Conservation (phyloP, 2,329 filamentous ascomycete species). For the Fusarium albidum region DNA sequence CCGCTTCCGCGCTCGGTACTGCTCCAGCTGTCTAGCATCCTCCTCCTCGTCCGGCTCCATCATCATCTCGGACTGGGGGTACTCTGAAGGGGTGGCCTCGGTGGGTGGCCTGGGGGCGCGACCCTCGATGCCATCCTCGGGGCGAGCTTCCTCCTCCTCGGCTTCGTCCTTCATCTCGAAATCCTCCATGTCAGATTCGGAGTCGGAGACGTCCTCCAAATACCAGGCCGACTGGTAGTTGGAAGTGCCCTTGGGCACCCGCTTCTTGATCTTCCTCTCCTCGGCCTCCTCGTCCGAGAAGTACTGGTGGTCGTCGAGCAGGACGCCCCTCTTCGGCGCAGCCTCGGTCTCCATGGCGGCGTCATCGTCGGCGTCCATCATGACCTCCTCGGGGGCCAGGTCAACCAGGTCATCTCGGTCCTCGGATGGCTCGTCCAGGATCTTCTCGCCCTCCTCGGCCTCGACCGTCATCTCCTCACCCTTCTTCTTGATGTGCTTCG, state of each 20-base stretch:
- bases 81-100: slow-evolving; percentile 84
- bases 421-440: slow-evolving; percentile 76
- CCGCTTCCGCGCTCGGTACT: slow-evolving; percentile 80
- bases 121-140: slow-evolving; percentile 85
- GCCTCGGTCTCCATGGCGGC: slow-evolving; percentile 46
- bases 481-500: slow-evolving; percentile 67
- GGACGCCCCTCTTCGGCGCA: slow-evolving; percentile 79
- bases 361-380: slow-evolving; percentile 71
- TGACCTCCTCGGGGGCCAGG: slow-evolving; percentile 84
- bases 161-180: slow-evolving; percentile 65
- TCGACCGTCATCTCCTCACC: slow-evolving; percentile 76
- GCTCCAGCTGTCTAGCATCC: slow-evolving; percentile 77
- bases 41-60: slow-evolving; percentile 84
- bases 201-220: slow-evolving; percentile 80
- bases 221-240: slow-evolving; percentile 96
- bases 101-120: slow-evolving; percentile 72
- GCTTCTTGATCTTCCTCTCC: slow-evolving; percentile 66
- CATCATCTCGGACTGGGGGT: slow-evolving; percentile 94
- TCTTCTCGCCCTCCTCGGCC: slow-evolving; percentile 64
- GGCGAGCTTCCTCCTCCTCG: slow-evolving; percentile 66
- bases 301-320: slow-evolving; percentile 97
- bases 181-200: slow-evolving; percentile 84
- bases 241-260: slow-evolving; percentile 89
- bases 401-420: slow-evolving; percentile 86
- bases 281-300: slow-evolving; percentile 80